phyloP scores from a whole-genome alignment of 2,329 filamentous ascomycete genomes.

The Fusarium xyrophilum region DNA sequence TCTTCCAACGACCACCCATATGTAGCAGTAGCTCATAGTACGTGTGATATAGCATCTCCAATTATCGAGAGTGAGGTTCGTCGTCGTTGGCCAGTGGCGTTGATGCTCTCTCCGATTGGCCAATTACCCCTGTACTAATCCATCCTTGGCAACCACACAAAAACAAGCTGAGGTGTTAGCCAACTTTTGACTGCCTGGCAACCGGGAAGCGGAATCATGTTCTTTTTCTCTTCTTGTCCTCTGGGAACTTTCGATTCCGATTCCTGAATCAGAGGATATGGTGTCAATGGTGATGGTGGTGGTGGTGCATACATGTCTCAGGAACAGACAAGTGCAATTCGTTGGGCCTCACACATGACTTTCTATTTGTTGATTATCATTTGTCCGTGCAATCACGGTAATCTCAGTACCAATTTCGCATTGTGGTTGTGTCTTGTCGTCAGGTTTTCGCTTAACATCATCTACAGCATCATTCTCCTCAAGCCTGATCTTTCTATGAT shows the following conservation, averaged over 20 bases:
- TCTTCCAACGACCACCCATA: not conserved
- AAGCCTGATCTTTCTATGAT: constrained; percentile 1
- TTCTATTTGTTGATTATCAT: not conserved
- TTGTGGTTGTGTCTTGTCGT: constrained; percentile 16
- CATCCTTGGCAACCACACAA: constrained; percentile 18
- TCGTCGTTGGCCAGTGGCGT: constrained; percentile 31
- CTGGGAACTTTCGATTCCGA: constrained; percentile 32
- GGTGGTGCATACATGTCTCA: constrained; percentile 24
- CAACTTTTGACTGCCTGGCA: constrained; percentile 30
- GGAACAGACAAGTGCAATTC: constrained; percentile 5
- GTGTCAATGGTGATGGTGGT: constrained; percentile 3
- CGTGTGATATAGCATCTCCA: constrained; percentile 28
- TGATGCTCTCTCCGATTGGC: constrained; percentile 30
- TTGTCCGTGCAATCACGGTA: not conserved
- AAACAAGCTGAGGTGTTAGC: constrained; percentile 25
- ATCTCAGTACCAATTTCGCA: constrained; percentile 7
- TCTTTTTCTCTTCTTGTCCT: constrained; percentile 8
- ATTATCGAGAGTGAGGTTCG: constrained; percentile 35
- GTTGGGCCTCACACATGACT: not conserved
- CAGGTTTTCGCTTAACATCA: constrained; percentile 19
- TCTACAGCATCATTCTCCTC: constrained; percentile 9
- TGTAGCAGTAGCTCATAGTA: constrained; percentile 9
- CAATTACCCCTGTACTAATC: constrained; percentile 22
- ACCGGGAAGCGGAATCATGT: constrained; percentile 25
- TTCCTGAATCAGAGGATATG: constrained; percentile 6